Evolutionary conservation across 805 yeast species (phyloP), one percentile per base, ranked within the genome.

Genomic region (Pichia sporocuriosa): DNA sequence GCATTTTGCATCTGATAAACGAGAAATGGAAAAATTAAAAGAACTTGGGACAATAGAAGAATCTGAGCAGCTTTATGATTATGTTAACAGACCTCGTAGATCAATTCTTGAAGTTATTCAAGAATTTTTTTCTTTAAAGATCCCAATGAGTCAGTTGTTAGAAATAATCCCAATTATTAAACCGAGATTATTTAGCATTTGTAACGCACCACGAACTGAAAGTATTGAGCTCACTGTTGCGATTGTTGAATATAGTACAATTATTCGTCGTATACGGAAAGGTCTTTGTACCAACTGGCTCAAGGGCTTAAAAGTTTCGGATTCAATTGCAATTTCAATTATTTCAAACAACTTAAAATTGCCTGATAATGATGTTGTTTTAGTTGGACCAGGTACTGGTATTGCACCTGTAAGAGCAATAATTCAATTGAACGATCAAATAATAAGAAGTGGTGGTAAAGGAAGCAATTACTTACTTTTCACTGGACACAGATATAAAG

Each of bases 301-400:
- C 21, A 73, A 76, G 40, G 56, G 58, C 1, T 65, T 87, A 23
- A 35, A 55, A 1, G 53, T 43, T 0, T 77, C 76, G 1, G 83
- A 77, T 47, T 47, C 61, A 6, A 54, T 89, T 2, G 62, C 75
- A 12, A 79, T 75, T 46, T 70, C 75, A 21, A 47, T 81, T 8
- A 71, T 73, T 42, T 58, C 62, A 24, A 74, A 79, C 47, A 59
- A 66, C 12, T 48, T 78, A 33, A 61, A 60, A 31, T 63, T 72
- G 12, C 48, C 46, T 7, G 22, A 35, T 1, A 20, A 44, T 2
- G 43, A 37, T 12, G 62, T 84, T 21, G 63, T 93, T 3, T 67
- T 90, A 73, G 70, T 90, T 4, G 82, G 90, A 2, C 95, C 98
- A 0, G 99, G 98, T 4, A 94, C 97, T 0, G 99, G 99, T 2